These are phyloP conservation scores for Daedaleopsis nitida DNA, from an alignment of 768 basidiomycete genomes.

Conservation along the genomic window DNA sequence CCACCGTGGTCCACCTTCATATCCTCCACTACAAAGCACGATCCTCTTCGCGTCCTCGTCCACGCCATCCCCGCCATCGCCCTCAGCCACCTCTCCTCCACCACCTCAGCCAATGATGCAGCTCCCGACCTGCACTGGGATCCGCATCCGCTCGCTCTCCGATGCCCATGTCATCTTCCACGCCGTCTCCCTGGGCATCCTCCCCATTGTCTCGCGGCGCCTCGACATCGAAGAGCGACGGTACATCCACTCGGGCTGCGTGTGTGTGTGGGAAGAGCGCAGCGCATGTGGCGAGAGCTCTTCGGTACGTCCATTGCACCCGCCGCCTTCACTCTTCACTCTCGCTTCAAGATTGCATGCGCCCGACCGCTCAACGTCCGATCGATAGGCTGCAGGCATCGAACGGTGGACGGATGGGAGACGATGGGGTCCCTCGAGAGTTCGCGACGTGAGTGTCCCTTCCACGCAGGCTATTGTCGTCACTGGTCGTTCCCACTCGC, in stretches of 20 bases:
- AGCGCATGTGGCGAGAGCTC: constrained; percentile 65
- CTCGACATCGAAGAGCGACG: constrained; percentile 78
- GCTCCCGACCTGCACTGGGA: constrained; percentile 63
- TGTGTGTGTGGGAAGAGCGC: constrained; percentile 86
- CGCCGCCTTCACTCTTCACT: constrained; percentile 16
- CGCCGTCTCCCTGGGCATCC: constrained; percentile 56
- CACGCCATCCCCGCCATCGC: background rate
- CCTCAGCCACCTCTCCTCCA: background rate
- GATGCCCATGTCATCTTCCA: constrained; percentile 80
- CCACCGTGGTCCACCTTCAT: background rate
- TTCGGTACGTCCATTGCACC: constrained; percentile 47
- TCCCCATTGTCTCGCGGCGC: constrained; percentile 71
- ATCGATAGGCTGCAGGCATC: constrained; percentile 50
- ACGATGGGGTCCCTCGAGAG: constrained; percentile 78
- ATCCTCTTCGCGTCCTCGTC: background rate
- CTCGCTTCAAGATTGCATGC: background rate
- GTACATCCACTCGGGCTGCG: constrained; percentile 63
- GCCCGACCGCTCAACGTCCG: constrained; percentile 1
- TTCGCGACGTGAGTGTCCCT: constrained; percentile 59
- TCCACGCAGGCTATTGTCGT: background rate
- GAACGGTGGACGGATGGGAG: constrained; percentile 78
- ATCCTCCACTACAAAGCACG: no score
- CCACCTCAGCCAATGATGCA: constrained; percentile 35
- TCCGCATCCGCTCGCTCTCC: constrained; percentile 62
- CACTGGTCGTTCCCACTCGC: constrained; percentile 4